phyloP scores from a whole-genome alignment of 2,329 filamentous ascomycete species.

The Xylariaceae sp. region DNA sequence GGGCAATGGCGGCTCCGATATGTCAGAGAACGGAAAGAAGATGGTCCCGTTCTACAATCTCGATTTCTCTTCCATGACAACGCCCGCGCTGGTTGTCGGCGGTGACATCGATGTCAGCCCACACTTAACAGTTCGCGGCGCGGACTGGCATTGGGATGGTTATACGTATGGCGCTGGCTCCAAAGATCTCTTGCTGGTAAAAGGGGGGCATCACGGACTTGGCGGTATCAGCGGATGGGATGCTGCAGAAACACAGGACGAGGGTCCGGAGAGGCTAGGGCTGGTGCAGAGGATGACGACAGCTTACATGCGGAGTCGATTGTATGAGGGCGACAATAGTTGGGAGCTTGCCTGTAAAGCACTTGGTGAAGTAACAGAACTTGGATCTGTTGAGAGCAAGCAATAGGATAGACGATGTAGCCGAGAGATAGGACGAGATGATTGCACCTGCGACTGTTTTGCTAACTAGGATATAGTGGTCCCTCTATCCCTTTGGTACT shows the following conservation, averaged over 20 bases:
- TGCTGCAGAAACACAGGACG: slow-evolving; percentile 32
- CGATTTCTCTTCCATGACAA: slow-evolving; percentile 33
- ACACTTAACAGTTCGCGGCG: slow-evolving; percentile 31
- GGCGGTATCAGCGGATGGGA: slow-evolving; percentile 39
- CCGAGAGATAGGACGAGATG: too few relatives aligned
- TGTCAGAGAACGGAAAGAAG: slow-evolving; percentile 27
- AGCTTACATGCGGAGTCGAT: slow-evolving; percentile 35
- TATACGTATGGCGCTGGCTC: slow-evolving; percentile 31
- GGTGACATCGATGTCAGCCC: slow-evolving; percentile 36
- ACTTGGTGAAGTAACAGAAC: slow-evolving; percentile 20
- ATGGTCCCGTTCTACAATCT: slow-evolving; percentile 32
- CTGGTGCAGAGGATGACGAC: slow-evolving; percentile 35
- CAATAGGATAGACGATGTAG: too few relatives aligned
- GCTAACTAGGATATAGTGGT: too few relatives aligned
- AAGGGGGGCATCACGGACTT: slow-evolving; percentile 32
- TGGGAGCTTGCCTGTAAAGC: slow-evolving; percentile 31
- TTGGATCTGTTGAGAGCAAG: slow-evolving; percentile 32
- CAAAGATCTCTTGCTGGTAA: slow-evolving; percentile 34
- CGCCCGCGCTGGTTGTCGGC: slow-evolving; percentile 35
- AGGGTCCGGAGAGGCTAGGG: slow-evolving; percentile 32
- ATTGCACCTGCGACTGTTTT: too few relatives aligned
- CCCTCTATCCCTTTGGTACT: too few relatives aligned
- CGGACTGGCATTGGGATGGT: slow-evolving; percentile 38
- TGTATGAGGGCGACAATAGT: slow-evolving; percentile 32
- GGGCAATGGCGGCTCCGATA: slow-evolving; percentile 29